Evolutionary conservation across 257 asterid genomes (phyloP).

Genomic region (Ehretia macrophylla): DNA sequence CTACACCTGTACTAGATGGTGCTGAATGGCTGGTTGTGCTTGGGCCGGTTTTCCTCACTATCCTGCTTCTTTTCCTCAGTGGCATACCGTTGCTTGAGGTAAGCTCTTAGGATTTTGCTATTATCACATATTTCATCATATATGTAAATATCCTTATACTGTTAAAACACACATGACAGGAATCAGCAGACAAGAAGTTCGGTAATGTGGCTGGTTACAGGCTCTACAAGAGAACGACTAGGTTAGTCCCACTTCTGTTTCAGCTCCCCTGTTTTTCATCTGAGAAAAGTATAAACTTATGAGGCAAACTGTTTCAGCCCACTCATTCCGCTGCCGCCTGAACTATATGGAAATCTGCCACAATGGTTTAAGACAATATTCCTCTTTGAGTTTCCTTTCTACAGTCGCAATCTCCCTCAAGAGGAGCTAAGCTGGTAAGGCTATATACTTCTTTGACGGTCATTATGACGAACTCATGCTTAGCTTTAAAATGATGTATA

Average conservation of each 20-base stretch:
- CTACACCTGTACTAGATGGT: conserved; percentile 71
- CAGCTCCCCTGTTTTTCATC: neutral
- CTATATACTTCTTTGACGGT: neutral
- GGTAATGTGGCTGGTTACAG: conserved; percentile 59
- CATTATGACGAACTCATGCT: no score
- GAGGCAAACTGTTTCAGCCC: conserved; percentile 68
- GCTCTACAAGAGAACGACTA: conserved; percentile 73
- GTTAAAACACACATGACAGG: conserved; percentile 30
- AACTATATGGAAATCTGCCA: conserved; percentile 64
- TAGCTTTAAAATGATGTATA: no score
- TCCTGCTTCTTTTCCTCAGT: conserved; percentile 80
- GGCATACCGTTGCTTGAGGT: conserved; percentile 97
- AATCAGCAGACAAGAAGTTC: conserved; percentile 75
- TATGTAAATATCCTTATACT: conserved; percentile 4
- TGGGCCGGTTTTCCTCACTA: conserved; percentile 75
- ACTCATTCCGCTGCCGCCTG: conserved; percentile 82
- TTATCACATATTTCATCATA: neutral
- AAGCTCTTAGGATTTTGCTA: neutral
- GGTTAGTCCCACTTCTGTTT: conserved; percentile 38
- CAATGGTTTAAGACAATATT: conserved; percentile 62
- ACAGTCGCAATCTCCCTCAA: conserved; percentile 67
- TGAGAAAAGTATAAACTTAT: neutral
- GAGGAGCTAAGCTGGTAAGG: conserved; percentile 64
- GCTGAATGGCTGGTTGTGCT: conserved; percentile 85
- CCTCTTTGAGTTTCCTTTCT: conserved; percentile 83